Percentiles rank a stretch among this genome's conserved stretches.
phyloP scores from a whole-genome alignment of 805 yeast genomes.

The Starmerella potacharoeniae region DNA sequence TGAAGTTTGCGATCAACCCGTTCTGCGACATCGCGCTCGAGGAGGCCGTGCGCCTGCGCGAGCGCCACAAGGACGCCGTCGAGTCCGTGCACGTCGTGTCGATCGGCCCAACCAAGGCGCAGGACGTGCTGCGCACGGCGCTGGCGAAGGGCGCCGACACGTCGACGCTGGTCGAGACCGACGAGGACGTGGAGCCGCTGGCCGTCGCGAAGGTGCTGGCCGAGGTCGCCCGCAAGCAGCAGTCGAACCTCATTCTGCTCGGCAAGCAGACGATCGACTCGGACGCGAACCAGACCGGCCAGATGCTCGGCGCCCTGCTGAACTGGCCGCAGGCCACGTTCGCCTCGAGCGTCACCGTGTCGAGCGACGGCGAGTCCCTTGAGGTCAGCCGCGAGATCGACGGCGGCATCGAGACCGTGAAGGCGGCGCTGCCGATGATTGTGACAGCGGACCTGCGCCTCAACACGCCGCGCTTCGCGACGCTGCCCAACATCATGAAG shows the following conservation, averaged over 20 bases:
- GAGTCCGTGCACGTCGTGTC: slow-evolving; percentile 84
- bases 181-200: slow-evolving; percentile 71
- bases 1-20: slow-evolving; percentile 88
- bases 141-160: slow-evolving; percentile 91
- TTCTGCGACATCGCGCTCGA: slow-evolving; percentile 97
- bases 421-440: slow-evolving; percentile 69
- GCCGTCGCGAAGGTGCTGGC: slow-evolving; percentile 77
- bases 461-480: slow-evolving; percentile 92
- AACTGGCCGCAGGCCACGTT: slow-evolving; percentile 96
- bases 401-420: slow-evolving; percentile 81
- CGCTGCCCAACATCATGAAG: slow-evolving; percentile 93
- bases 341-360: slow-evolving; percentile 70
- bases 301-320: slow-evolving; percentile 85
- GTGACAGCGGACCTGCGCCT: slow-evolving; percentile 88
- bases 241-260: slow-evolving; percentile 67
- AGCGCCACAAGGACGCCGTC: slow-evolving; percentile 50
- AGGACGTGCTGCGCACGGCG: slow-evolving; percentile 78
- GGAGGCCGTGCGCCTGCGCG: slow-evolving; percentile 75
- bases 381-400: slow-evolving; percentile 86
- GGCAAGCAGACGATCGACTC: slow-evolving; percentile 98
- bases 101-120: slow-evolving; percentile 76
- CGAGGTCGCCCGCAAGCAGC: slow-evolving; percentile 56
- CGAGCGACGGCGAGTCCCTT: slow-evolving; percentile 39
- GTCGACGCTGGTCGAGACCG: slow-evolving; percentile 70
- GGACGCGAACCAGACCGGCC: slow-evolving; percentile 91